Evolutionary conservation across 164 flowering plant species (phyloP).

Genomic region (Aristolochia contorta): DNA sequence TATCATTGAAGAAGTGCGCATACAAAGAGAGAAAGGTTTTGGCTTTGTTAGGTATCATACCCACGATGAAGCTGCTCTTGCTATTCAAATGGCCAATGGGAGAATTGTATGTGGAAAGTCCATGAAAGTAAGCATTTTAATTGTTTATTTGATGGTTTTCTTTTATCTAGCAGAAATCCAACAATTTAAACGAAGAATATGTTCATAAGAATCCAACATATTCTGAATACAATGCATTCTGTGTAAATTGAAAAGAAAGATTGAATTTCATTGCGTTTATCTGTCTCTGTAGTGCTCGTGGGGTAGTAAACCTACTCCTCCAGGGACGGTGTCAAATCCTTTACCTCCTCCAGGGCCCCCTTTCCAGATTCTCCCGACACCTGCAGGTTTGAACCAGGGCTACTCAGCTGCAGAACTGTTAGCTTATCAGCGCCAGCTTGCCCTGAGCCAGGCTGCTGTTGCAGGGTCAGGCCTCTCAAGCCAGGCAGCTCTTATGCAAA

Average conservation of each 20-base stretch:
- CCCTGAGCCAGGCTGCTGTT: constrained; percentile 83
- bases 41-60: constrained; percentile 92
- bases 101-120: constrained; percentile 63
- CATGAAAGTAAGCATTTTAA: constrained; percentile 49
- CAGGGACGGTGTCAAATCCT: constrained; percentile 87
- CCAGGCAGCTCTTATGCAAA: constrained; percentile 58
- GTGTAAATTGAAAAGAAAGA: too few relatives aligned
- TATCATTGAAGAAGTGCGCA: constrained; percentile 87
- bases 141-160: neutral
- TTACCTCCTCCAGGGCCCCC: constrained; percentile 87
- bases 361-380: constrained; percentile 30
- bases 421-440: constrained; percentile 80
- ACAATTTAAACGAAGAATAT: too few relatives aligned
- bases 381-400: constrained; percentile 21
- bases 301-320: constrained; percentile 99
- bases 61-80: constrained; percentile 90
- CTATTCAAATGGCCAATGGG: constrained; percentile 89
- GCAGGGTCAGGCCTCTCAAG: constrained; percentile 39
- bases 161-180: too few relatives aligned
- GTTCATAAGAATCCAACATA: too few relatives aligned
- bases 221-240: too few relatives aligned
- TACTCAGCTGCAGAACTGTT: constrained; percentile 57
- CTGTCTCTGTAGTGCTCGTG: constrained; percentile 66
- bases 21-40: constrained; percentile 96
- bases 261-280: neutral